These are phyloP conservation scores for Monosporascus sp. DNA, from an alignment of 2,329 filamentous ascomycete genomes.

Conservation along the genomic window DNA sequence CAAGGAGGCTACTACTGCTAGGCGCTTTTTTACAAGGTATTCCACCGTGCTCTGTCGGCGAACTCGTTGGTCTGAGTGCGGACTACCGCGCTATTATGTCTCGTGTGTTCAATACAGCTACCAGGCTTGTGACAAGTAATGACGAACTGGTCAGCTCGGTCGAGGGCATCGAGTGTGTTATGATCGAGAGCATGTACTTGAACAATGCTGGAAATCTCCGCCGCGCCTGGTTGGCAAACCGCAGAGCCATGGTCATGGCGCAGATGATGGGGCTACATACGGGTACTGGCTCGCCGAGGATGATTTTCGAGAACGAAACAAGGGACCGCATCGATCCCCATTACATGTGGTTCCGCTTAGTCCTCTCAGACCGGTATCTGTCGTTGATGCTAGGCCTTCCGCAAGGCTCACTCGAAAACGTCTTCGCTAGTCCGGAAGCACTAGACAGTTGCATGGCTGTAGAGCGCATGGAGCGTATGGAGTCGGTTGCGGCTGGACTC, in stretches of 20 bases:
- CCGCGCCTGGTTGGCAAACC: conserved; percentile 38
- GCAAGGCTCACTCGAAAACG: conserved; percentile 27
- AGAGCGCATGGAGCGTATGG: conserved; percentile 24
- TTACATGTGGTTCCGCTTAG: conserved; percentile 41
- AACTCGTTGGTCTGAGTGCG: conserved; percentile 3
- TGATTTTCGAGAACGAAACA: conserved; percentile 20
- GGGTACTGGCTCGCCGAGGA: conserved; percentile 2
- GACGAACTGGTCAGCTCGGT: conserved; percentile 39
- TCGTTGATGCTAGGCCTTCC: conserved; percentile 42
- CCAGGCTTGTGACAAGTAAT: conserved; percentile 36
- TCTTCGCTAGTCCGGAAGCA: conserved; percentile 20
- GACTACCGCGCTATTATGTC: conserved; percentile 7
- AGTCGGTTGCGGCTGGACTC: conserved; percentile 29
- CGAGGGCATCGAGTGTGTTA: conserved; percentile 46
- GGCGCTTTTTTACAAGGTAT: conserved; percentile 31
- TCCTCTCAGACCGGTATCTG: conserved; percentile 41
- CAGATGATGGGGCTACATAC: conserved; percentile 34
- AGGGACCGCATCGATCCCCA: conserved; percentile 25
- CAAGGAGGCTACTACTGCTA: conserved; percentile 34
- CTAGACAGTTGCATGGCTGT: conserved; percentile 20
- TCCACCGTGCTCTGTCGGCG: conserved; percentile 5
- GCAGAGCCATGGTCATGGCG: conserved; percentile 39
- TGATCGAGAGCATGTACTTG: conserved; percentile 41
- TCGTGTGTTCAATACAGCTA: conserved; percentile 22
- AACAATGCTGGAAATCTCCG: conserved; percentile 42